Evolutionary conservation across 2,329 filamentous ascomycete genomes (phyloP).

Genomic region (Cladorrhinum sp.): DNA sequence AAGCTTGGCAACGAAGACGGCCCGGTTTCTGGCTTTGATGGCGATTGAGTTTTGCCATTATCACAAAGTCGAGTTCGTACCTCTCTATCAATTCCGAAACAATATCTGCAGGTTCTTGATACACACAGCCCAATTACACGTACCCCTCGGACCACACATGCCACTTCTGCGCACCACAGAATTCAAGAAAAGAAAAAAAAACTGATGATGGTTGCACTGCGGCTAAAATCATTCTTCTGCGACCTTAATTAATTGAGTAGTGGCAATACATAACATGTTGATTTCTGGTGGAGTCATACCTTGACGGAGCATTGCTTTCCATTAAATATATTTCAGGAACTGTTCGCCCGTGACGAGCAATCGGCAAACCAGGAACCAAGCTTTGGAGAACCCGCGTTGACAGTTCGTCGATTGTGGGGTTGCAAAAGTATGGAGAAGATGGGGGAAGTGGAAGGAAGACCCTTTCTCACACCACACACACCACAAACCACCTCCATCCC

Average conservation of each 20-base stretch:
- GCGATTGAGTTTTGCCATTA: neutral
- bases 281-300: no score
- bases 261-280: neutral
- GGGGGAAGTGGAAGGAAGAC: neutral
- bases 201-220: slow-evolving; percentile 6
- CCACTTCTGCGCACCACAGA: no score
- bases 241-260: neutral
- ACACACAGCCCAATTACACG: no score
- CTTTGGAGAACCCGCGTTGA: neutral
- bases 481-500: neutral
- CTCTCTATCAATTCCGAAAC: slow-evolving; percentile 1
- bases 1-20: neutral
- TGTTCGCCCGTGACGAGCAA: neutral
- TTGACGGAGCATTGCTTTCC: neutral
- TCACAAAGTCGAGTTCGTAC: neutral
- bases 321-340: neutral
- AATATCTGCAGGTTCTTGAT: slow-evolving; percentile 1
- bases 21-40: neutral
- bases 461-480: neutral
- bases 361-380: neutral
- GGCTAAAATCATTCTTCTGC: slow-evolving; percentile 14
- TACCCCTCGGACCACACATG: slow-evolving; percentile 1
- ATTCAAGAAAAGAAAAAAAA: neutral
- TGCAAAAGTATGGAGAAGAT: neutral
- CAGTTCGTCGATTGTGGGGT: neutral